Base-by-base conservation (phyloP, 768 basidiomycete species). In the Serendipita vermifera region DNA sequence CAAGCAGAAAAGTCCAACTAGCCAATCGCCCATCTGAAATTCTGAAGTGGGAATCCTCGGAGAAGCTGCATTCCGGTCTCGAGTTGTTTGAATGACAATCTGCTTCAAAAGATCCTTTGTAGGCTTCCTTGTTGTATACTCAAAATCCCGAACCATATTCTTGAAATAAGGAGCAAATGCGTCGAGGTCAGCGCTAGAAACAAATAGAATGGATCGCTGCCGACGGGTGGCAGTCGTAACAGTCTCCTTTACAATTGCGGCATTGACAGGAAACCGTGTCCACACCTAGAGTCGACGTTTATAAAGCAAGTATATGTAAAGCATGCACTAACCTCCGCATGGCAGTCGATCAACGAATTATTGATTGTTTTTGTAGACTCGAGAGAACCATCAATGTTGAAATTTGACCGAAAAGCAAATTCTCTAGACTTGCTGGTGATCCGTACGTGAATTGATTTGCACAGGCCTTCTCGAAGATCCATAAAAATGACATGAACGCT, bases 221-320 rank as follows among this genome's bases (percentile, higher is more conserved):
- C 7, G 60, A 64, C n/a, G 72, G 65, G 6, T 66, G 61, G 20
- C 63, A 64, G 3, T 9, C 24, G 31, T 33, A 7, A 55, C 33
- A 0, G 74, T 75, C 29, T 73, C 69, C 5, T 76, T 71, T 32
- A 71, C 69, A 13, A 81, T 70, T 0, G 80, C 77, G 1, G 79
- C 69, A 2, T 77, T 60, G 2, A 81, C 78, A 0, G 80, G 80
- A 61, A 79, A 81, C 7, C 80, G 74, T 3, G 72, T 77, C 80
- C 80, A 81, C n/a, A n/a, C n/a, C n/a, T n/a, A n/a, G n/a, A n/a
- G n/a, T n/a, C n/a, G n/a, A n/a, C n/a, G n/a, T n/a, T n/a, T n/a
- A n/a, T n/a, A n/a, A n/a, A n/a, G n/a, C n/a, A n/a, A n/a, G n/a
- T n/a, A n/a, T n/a, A n/a, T n/a, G n/a, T n/a, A n/a, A n/a, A n/a